Base-by-base conservation (phyloP, 2,329 filamentous ascomycete species). In the Alternaria burnsii region DNA sequence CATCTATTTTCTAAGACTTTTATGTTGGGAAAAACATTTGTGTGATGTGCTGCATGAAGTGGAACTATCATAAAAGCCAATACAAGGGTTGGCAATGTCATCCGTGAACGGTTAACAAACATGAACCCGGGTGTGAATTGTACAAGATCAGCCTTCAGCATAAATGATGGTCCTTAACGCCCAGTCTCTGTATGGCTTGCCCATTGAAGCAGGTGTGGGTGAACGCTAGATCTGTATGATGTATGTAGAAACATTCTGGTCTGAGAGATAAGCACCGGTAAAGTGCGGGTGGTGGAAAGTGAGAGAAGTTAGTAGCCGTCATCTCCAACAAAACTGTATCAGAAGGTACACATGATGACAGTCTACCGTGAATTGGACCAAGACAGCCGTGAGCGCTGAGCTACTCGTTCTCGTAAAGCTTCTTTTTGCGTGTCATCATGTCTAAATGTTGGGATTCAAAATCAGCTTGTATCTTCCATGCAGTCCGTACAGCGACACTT, bases 361-460 rank as follows among this genome's bases (percentile, higher is more conserved):
- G 26, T 41, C 28, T 52, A 11, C n/a, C 24, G 34, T 18, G 14
- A 50, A 30, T 14, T 50, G 20, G 20, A 24, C 10, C 22, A 4
- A 42, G 46, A 22, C 14, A 36, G 16, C 30, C 14, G 10, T 11
- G 12, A 24, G 20, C 34, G 11, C 14, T 6, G 8, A 12, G 46
- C 36, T 57, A 65, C 10, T 65, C 52, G 26, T 61, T 61, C 30
- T 66, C 63, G 40, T 80, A 81, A 3, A 81, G 61, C 66, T 75
- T 80, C 59, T 72, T 71, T 61, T 74, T 74, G 38, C 79, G 71
- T 34, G 63, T 68, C 78, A 81, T 81, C 12, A 55, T 47, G 34
- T 76, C 36, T 40, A 40, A 11, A 40, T 20, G 8, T 20, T 5
- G 36, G n/a, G 18, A 2, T 40, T 9, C 36, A 20, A 40, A 11